Conservation (phyloP, 495 filamentous ascomycete genomes). For the Sphaerosporella brunnea region DNA sequence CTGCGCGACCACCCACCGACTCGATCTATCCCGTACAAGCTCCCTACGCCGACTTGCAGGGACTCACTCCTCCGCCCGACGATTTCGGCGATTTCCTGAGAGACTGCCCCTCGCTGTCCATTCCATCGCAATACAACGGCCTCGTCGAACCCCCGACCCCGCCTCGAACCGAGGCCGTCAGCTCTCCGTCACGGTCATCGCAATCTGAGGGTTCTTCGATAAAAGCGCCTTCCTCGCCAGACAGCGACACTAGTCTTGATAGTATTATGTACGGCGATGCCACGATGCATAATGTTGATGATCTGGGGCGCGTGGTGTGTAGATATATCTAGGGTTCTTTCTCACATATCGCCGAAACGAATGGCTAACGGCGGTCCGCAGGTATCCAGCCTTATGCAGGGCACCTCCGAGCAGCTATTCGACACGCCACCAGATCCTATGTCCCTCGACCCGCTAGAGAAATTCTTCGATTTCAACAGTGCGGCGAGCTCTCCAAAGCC, state of each 20-base stretch:
- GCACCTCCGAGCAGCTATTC: too few species aligned
- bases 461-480: constrained; percentile 4
- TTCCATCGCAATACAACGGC: background rate
- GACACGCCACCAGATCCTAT: too few species aligned
- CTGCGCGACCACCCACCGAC: background rate
- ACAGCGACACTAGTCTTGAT: too few species aligned
- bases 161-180: constrained; percentile 4
- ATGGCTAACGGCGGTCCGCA: too few species aligned
- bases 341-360: background rate
- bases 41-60: constrained; percentile 3
- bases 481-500: constrained; percentile 7
- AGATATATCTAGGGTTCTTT: too few species aligned
- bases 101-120: background rate
- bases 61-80: constrained; percentile 6
- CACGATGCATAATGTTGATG: too few species aligned
- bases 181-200: constrained; percentile 6
- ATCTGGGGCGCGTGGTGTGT: too few species aligned
- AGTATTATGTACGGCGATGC: too few species aligned
- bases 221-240: background rate
- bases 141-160: constrained; percentile 4
- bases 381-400: too few species aligned
- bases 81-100: constrained; percentile 4
- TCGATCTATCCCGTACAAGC: background rate
- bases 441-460: background rate
- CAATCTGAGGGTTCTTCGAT: constrained; percentile 2